Percentiles rank a stretch among this genome's conserved stretches.
These are phyloP conservation scores for Davidsoniella virescens DNA, from an alignment of 2,329 filamentous ascomycete genomes.

Conservation along the genomic window DNA sequence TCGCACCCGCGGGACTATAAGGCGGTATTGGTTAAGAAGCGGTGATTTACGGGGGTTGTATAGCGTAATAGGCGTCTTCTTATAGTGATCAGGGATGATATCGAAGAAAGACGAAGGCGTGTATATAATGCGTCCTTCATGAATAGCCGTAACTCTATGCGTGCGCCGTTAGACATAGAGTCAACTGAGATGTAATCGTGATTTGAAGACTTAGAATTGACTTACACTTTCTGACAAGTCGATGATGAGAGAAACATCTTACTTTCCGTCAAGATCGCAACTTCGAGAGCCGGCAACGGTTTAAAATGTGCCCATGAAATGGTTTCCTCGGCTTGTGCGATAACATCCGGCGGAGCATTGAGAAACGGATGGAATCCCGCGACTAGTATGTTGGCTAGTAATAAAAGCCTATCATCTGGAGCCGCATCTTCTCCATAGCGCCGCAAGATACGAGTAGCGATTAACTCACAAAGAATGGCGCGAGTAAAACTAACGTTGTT, in stretches of 20 bases:
- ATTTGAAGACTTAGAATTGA: constrained; percentile 5
- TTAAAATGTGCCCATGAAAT: constrained; percentile 33
- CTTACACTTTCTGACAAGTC: constrained; percentile 58
- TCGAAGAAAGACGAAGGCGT: constrained; percentile 70
- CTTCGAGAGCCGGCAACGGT: constrained; percentile 61
- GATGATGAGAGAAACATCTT: constrained; percentile 63
- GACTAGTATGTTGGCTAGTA: constrained; percentile 64
- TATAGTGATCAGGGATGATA: constrained; percentile 74
- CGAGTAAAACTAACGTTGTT: constrained; percentile 69
- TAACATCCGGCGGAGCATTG: constrained; percentile 53
- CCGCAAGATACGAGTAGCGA: constrained; percentile 61
- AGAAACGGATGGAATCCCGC: constrained; percentile 77
- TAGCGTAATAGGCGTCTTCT: constrained; percentile 63
- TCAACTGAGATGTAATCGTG: not conserved
- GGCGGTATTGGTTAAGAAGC: constrained; percentile 67
- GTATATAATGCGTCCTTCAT: constrained; percentile 64
- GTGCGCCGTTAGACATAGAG: not conserved
- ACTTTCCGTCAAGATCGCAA: constrained; percentile 69
- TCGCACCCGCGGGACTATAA: constrained; percentile 65
- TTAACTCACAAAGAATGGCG: constrained; percentile 63
- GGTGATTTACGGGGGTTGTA: constrained; percentile 65
- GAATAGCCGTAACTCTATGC: constrained; percentile 54
- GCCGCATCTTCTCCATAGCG: constrained; percentile 65
- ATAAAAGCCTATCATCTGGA: constrained; percentile 51
- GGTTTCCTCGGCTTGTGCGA: constrained; percentile 34